These are phyloP conservation scores for Chlorella sp. DNA, from an alignment of 139 green algal species.

Conservation along the genomic window DNA sequence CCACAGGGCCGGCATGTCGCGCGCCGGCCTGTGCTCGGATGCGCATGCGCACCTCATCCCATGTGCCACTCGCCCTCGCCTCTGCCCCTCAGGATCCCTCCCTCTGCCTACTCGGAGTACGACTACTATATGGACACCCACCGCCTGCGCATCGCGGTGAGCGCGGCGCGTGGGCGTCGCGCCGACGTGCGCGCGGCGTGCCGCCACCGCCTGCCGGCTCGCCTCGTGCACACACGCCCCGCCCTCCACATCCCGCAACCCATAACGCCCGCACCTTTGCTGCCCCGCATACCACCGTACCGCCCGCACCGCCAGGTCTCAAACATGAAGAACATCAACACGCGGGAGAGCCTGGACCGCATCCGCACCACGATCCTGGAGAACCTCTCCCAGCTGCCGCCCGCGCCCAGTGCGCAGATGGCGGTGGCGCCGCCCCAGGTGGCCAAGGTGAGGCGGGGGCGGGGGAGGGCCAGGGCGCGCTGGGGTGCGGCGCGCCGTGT, in stretches of 20 bases:
- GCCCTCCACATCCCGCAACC: background rate
- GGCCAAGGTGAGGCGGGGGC: constrained; percentile 26
- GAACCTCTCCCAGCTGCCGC: constrained; percentile 72
- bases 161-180: constrained; percentile 18
- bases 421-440: constrained; percentile 32
- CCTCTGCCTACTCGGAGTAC: constrained; percentile 53
- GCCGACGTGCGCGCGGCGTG: background rate
- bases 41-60: background rate
- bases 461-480: background rate
- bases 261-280: background rate
- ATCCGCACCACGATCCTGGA: constrained; percentile 69
- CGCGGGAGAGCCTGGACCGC: constrained; percentile 70
- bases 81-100: constrained; percentile 10
- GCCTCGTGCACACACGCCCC: background rate
- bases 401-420: constrained; percentile 64
- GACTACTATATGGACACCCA: constrained; percentile 92
- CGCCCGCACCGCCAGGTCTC: constrained; percentile 36
- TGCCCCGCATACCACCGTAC: background rate
- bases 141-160: constrained; percentile 72
- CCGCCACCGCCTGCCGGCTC: background rate
- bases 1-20: too few relatives aligned
- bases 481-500: too few relatives aligned
- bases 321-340: constrained; percentile 97
- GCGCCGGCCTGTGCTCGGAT: too few relatives aligned
- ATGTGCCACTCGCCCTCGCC: background rate